A percentile compares a stretch with the other conserved stretches of the same genome.
These are phyloP conservation scores for Lachancea waltii DNA, from an alignment of 805 yeast genomes.

Conservation along the genomic window DNA sequence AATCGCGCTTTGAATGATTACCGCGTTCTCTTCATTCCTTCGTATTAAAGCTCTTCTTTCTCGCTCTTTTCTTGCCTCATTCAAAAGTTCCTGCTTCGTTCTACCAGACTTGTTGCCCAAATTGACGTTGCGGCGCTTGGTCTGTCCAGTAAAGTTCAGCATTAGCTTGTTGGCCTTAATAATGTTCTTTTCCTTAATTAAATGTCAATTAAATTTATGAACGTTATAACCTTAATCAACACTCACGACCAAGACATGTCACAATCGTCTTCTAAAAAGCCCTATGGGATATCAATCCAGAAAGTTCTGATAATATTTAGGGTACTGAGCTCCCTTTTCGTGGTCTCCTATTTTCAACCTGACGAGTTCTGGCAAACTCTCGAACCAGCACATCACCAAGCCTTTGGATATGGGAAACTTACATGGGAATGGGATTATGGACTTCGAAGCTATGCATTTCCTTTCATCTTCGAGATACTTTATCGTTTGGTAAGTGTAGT, in stretches of 20 bases:
- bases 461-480: conserved; percentile 50
- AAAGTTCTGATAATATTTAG: conserved; percentile 36
- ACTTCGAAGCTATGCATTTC: conserved; percentile 74
- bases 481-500: conserved; percentile 8
- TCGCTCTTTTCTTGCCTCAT: conserved; percentile 60
- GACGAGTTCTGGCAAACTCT: conserved; percentile 92
- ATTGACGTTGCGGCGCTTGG: conserved; percentile 51
- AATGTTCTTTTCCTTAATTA: background rate
- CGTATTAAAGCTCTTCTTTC: conserved; percentile 54
- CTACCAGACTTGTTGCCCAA: conserved; percentile 43
- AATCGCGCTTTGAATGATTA: conserved; percentile 43
- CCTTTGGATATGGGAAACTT: conserved; percentile 71
- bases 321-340: conserved; percentile 54
- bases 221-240: background rate
- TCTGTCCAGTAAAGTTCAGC: conserved; percentile 62
- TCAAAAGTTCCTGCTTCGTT: conserved; percentile 42
- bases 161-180: too few species aligned
- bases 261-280: background rate
- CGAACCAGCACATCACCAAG: conserved; percentile 79
- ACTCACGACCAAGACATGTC: background rate
- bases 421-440: conserved; percentile 94
- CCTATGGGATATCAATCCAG: background rate
- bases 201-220: background rate
- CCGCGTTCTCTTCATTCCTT: conserved; percentile 43
- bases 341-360: conserved; percentile 82